Conservation (phyloP, 495 filamentous ascomycete species). For the Lasiosphaeria miniovina region DNA sequence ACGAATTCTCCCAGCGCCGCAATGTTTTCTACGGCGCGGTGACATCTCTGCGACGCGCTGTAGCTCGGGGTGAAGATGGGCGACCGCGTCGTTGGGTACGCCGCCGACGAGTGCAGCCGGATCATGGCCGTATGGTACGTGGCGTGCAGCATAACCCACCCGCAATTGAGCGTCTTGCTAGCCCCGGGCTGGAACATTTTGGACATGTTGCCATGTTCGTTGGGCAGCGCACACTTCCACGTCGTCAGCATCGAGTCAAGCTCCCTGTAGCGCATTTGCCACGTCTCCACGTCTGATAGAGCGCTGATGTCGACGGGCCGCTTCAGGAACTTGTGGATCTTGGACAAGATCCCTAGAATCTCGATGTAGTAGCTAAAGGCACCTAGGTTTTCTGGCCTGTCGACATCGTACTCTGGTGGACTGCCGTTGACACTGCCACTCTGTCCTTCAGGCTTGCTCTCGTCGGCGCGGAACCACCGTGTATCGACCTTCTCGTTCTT, state of each 20-base stretch:
- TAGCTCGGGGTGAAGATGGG: slow-evolving; percentile 84
- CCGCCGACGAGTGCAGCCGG: slow-evolving; percentile 85
- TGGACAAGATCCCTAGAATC: slow-evolving; percentile 77
- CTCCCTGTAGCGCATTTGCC: slow-evolving; percentile 82
- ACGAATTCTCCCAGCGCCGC: slow-evolving; percentile 72
- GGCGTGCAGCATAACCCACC: slow-evolving; percentile 88
- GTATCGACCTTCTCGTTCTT: slow-evolving; percentile 82
- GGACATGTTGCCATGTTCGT: slow-evolving; percentile 76
- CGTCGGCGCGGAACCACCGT: slow-evolving; percentile 67
- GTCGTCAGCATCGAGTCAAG: slow-evolving; percentile 72
- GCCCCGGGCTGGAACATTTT: slow-evolving; percentile 63
- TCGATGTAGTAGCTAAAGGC: slow-evolving; percentile 85
- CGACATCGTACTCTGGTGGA: slow-evolving; percentile 57
- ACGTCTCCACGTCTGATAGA: slow-evolving; percentile 78
- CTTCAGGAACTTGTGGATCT: slow-evolving; percentile 82
- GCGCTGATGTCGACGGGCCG: slow-evolving; percentile 84
- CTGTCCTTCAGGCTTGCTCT: slow-evolving; percentile 28
- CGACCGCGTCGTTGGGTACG: slow-evolving; percentile 82
- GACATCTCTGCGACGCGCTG: slow-evolving; percentile 75
- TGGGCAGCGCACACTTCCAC: slow-evolving; percentile 80
- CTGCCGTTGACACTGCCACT: slow-evolving; percentile 10
- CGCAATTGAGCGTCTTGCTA: slow-evolving; percentile 67
- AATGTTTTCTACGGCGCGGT: slow-evolving; percentile 80
- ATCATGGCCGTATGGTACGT: slow-evolving; percentile 75
- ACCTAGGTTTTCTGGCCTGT: slow-evolving; percentile 76